Evolutionary conservation across 1,284 basidiomycete genomes (phyloP).

Genomic region (Lentinus polychrous): DNA sequence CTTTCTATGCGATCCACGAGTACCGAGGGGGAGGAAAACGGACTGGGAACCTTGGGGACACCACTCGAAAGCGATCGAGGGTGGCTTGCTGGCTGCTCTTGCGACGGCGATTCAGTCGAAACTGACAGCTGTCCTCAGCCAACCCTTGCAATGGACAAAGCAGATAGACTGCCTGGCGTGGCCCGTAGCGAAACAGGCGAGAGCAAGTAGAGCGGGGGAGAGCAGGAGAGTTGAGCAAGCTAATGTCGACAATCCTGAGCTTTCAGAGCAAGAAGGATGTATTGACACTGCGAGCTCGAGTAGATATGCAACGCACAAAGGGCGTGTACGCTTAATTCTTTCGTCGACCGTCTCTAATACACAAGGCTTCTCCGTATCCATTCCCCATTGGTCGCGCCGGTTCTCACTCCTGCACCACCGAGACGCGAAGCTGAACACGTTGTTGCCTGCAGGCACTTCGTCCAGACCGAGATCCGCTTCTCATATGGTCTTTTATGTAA

Average conservation of each 20-base stretch:
- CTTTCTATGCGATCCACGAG: neutral
- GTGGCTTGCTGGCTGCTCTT: neutral
- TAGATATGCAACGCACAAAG: conserved; percentile 23
- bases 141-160: neutral
- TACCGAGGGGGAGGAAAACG: neutral
- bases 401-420: conserved; percentile 17
- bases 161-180: neutral
- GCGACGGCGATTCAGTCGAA: neutral
- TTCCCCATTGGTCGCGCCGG: conserved; percentile 21
- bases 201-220: conserved; percentile 6
- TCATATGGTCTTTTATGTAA: conserved; percentile 27
- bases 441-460: conserved; percentile 31
- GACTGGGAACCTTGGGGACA: neutral
- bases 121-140: neutral
- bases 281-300: conserved; percentile 14
- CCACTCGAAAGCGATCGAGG: conserved; percentile 8
- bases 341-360: conserved; percentile 20
- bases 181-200: conserved; percentile 4
- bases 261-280: conserved; percentile 19
- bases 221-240: conserved; percentile 13
- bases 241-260: conserved; percentile 21
- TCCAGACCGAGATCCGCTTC: conserved; percentile 20
- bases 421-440: conserved; percentile 26
- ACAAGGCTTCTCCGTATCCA: conserved; percentile 18
- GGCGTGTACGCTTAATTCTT: conserved; percentile 25